Base-by-base conservation (phyloP, 306 rosid species). In the Prunus mume region DNA sequence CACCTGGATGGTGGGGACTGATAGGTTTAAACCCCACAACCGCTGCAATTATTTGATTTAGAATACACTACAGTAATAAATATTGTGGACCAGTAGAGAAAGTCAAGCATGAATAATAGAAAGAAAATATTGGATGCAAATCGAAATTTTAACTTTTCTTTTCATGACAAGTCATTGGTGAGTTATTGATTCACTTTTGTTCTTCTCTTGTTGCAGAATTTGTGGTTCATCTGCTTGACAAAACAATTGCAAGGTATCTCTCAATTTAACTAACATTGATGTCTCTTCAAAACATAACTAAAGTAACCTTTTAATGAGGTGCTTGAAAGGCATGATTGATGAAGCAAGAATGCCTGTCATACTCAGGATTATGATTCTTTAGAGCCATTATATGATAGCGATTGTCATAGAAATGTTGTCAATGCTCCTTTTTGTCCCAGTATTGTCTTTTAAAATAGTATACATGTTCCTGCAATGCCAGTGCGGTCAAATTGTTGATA, bases 181-280 rank as follows among this genome's bases (percentile, higher is more conserved):
- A 28, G 14, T 20, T 52, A 15, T 65, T 25, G 14, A 19, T 61
- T 73, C 41, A 27, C 58, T 80, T 61, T 25, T 38, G 64, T 60
- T 67, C 27, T 52, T 75, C 47, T 68, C 15, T 73, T 75, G 76
- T 62, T 90, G 86, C 93, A 95, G 98, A 92, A 84, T 95, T 78
- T 63, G 88, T 92, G 73, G 88, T 79, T 79, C 70, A 90, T 81
- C 6, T 89, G 28, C 89, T 90, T 46, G 97, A 95, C 90, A 95
- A 92, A 84, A 82, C 89, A 56, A 79, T 95, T 78, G 91, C 92
- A 38, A 95, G 98, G 98, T 92, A 88, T 72, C 57, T 17, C 52
- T 50, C 78, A n/a, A 71, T 74, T 51, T 81, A 70, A 82, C 71
- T 68, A 47, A 47, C 24, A 69, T 25, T 73, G 10, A 43, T 69